phyloP scores from a whole-genome alignment of 768 basidiomycete species.

The Trametes elegans region DNA sequence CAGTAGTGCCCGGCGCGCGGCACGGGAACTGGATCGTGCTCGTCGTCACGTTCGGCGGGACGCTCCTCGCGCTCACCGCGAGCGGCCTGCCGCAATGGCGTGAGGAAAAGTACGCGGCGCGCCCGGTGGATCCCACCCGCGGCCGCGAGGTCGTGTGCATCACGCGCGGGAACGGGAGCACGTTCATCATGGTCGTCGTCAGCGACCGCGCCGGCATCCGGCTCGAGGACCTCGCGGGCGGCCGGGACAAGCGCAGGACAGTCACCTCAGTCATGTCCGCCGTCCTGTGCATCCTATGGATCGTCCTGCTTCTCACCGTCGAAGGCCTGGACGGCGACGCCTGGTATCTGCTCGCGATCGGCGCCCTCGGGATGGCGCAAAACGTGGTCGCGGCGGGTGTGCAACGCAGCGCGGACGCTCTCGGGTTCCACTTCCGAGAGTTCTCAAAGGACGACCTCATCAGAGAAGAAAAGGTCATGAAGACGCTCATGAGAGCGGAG shows the following conservation, averaged over 20 bases:
- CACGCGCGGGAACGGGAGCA: constrained; percentile 32
- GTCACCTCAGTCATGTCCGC: constrained; percentile 13
- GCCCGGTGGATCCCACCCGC: constrained; percentile 9
- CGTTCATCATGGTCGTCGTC: constrained; percentile 31
- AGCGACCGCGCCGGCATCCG: constrained; percentile 27
- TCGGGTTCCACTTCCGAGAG: constrained; percentile 25
- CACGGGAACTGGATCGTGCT: constrained; percentile 31
- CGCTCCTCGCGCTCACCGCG: constrained; percentile 23
- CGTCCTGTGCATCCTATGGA: constrained; percentile 23
- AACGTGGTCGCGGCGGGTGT: constrained; percentile 27
- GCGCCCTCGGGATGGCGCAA: constrained; percentile 29
- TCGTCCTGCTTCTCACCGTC: constrained; percentile 27
- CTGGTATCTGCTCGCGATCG: constrained; percentile 27
- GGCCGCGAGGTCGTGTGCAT: constrained; percentile 27
- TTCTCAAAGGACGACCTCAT: not conserved
- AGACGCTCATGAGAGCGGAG: constrained; percentile 16
- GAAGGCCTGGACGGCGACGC: constrained; percentile 20
- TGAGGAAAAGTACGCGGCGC: constrained; percentile 31
- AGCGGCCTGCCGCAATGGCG: constrained; percentile 33
- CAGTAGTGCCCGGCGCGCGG: constrained; percentile 28
- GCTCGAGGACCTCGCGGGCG: constrained; percentile 32
- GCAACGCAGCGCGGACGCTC: constrained; percentile 20
- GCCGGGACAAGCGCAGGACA: constrained; percentile 15
- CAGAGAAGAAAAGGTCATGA: constrained; percentile 20
- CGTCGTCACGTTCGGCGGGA: constrained; percentile 30